These are phyloP conservation scores for Chytriomyces sp. DNA, from an alignment of 192 early-diverging fungal species.

Conservation along the genomic window DNA sequence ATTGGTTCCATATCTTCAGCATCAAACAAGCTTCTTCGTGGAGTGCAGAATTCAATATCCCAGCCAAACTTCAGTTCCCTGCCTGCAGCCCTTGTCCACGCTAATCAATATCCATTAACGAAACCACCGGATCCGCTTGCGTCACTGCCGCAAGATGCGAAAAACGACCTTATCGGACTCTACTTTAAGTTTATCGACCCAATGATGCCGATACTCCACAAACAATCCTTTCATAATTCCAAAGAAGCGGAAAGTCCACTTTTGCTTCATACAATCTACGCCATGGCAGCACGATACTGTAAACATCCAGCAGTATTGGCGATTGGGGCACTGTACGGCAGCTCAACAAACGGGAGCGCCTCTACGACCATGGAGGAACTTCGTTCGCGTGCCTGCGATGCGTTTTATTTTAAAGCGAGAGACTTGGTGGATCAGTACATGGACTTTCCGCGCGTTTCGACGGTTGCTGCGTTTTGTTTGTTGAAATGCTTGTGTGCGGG, in stretches of 20 bases:
- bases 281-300: slow-evolving; percentile 50
- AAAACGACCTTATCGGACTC: slow-evolving; percentile 43
- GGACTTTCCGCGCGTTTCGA: slow-evolving; percentile 41
- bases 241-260: slow-evolving; percentile 36
- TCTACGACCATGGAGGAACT: slow-evolving; percentile 11
- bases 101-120: too few relatives aligned
- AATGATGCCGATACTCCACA: slow-evolving; percentile 42
- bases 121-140: background rate
- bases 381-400: slow-evolving; percentile 27
- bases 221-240: slow-evolving; percentile 35
- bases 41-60: too few relatives aligned
- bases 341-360: background rate
- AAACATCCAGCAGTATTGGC: slow-evolving; percentile 39
- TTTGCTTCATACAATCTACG: slow-evolving; percentile 52
- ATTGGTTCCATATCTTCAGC: too few relatives aligned
- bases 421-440: slow-evolving; percentile 52
- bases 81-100: too few relatives aligned
- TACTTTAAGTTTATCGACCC: slow-evolving; percentile 49
- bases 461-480: slow-evolving; percentile 44
- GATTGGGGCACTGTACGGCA: background rate
- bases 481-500: slow-evolving; percentile 48
- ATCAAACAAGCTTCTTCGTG: too few relatives aligned
- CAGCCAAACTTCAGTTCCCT: too few relatives aligned
- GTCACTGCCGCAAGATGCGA: slow-evolving; percentile 42
- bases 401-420: slow-evolving; percentile 51